Percentiles rank a stretch among this genome's conserved stretches.
These are phyloP conservation scores for Rosa multiflora DNA, from an alignment of 306 rosid genomes.

Conservation along the genomic window DNA sequence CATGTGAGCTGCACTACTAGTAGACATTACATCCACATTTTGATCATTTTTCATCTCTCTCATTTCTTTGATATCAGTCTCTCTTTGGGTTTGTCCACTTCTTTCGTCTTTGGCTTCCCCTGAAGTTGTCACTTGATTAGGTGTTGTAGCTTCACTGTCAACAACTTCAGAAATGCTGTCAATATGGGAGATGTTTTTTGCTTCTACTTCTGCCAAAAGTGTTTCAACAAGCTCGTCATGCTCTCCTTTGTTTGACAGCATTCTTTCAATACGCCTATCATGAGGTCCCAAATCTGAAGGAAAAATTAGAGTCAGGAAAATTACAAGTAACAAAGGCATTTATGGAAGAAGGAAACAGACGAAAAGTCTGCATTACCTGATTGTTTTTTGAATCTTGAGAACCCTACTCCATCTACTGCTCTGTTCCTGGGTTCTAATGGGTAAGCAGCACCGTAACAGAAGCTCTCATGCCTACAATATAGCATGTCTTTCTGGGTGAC, in stretches of 20 bases:
- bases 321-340: background rate
- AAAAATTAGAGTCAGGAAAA: background rate
- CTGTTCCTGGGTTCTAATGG: constrained; percentile 34
- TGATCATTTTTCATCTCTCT: constrained; percentile 19
- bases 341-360: background rate
- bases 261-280: constrained; percentile 51
- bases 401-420: constrained; percentile 32
- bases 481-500: constrained; percentile 43
- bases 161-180: constrained; percentile 10
- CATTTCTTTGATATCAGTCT: constrained; percentile 12
- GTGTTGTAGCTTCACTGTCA: constrained; percentile 21
- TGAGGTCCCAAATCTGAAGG: constrained; percentile 64
- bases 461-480: constrained; percentile 71
- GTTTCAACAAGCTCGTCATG: constrained; percentile 59
- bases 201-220: constrained; percentile 32
- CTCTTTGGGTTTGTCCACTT: constrained; percentile 15
- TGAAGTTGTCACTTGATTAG: constrained; percentile 16
- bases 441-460: constrained; percentile 40
- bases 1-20: constrained; percentile 30
- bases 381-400: constrained; percentile 37
- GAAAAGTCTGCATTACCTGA: constrained; percentile 38
- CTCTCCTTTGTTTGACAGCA: constrained; percentile 45
- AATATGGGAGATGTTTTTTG: background rate
- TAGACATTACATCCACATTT: constrained; percentile 28
- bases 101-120: constrained; percentile 19